Evolutionary conservation across 2,329 filamentous ascomycete species (phyloP), one percentile per base, ranked within the genome.

Genomic region (Alternaria gaisen): DNA sequence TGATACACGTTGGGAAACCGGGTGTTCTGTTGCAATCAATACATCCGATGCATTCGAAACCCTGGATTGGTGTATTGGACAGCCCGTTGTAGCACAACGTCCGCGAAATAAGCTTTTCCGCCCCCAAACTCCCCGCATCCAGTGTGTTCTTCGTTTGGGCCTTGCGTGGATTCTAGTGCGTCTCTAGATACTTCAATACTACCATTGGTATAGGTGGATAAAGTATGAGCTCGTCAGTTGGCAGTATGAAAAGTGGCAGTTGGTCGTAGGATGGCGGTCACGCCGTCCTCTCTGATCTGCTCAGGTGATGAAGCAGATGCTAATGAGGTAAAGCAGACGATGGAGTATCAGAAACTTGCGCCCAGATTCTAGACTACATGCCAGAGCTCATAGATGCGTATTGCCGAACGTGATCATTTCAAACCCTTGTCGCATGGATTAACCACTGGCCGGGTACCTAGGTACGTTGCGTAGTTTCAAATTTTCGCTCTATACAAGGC

Each of bases 111-210:
- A 65, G 58, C 65, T 57, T 64, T 62, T 51, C 56, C 56, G 65
- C 61, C 65, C 65, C 67, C 65, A 63, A 66, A 48, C 26, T 53
- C 63, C 65, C 63, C 58, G 55, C 65, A 58, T 42, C 46, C 47
- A 55, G n/a, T 32, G 24, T 55, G 24, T 46, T 56, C 28, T 53
- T 50, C 34, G 24, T 63, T 60, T 46, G 30, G 47, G 57, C 56
- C 58, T 53, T 58, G 53, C 54, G 53, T 56, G 46, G 53, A 26
- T 58, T 53, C 47, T 50, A 50, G 14, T 59, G 26, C 18, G 36
- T 41, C 7, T 7, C 32, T 42, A 42, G 32, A 28, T 51, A 38
- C 50, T 53, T 18, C 51, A 4, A 34, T 34, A 46, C 46, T 16
- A 56, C 43, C n/a, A 54, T 16, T 18, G 5, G 11, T 26, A 11